phyloP scores from a whole-genome alignment of 2,329 filamentous ascomycete species.

The Pseudocercospora fuligena region DNA sequence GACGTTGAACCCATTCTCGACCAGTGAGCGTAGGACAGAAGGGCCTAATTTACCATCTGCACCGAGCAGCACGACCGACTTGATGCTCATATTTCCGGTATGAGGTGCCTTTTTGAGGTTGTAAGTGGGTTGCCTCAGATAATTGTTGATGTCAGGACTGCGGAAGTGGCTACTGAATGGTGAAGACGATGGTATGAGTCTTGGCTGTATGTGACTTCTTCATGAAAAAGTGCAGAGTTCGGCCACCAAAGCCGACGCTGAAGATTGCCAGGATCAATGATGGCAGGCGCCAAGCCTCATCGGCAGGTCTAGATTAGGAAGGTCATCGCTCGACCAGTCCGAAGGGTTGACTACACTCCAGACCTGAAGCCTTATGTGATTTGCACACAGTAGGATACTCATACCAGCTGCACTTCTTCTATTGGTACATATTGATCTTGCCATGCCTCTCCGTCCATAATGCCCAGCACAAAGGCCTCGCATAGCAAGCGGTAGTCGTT shows the following conservation, averaged over 20 bases:
- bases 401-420: slow-evolving; percentile 16
- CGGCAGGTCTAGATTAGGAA: not conserved
- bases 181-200: not conserved
- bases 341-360: not conserved
- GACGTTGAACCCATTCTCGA: slow-evolving; percentile 55
- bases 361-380: not conserved
- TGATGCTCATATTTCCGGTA: slow-evolving; percentile 37
- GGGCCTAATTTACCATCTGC: slow-evolving; percentile 53
- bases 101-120: not conserved
- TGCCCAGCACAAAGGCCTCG: slow-evolving; percentile 25
- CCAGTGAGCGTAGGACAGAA: slow-evolving; percentile 47
- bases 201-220: not conserved
- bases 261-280: not conserved
- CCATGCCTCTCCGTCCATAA: slow-evolving; percentile 29
- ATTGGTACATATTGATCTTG: slow-evolving; percentile 12
- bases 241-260: not conserved
- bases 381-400: not conserved
- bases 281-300: not conserved
- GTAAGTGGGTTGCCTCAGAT: not conserved
- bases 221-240: not conserved
- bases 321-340: not conserved
- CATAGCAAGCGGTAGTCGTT: slow-evolving; percentile 21
- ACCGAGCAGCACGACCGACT: slow-evolving; percentile 52
- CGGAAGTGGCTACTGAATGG: not conserved
- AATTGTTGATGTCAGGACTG: not conserved